phyloP scores from a whole-genome alignment of 768 basidiomycete genomes.

The Lactarius pseudohatsudake region DNA sequence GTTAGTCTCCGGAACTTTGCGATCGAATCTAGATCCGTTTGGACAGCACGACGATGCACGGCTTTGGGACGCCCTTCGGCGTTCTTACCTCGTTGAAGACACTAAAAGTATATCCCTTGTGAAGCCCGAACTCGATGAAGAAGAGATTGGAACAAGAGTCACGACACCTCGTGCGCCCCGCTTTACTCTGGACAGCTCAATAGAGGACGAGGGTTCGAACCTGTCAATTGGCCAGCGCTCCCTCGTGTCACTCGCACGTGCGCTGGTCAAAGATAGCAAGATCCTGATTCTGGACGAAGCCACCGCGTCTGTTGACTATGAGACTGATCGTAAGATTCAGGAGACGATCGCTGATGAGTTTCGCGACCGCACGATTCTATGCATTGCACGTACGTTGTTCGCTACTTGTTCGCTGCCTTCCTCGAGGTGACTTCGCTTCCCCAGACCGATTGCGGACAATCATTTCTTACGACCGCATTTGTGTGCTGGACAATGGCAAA shows the following conservation, averaged over 20 bases:
- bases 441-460: slow-evolving; percentile 84
- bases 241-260: slow-evolving; percentile 83
- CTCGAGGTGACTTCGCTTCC: background rate
- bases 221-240: slow-evolving; percentile 80
- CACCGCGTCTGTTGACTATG: slow-evolving; percentile 85
- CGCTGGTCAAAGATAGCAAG: slow-evolving; percentile 81
- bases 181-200: slow-evolving; percentile 77
- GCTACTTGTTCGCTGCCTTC: too few relatives aligned
- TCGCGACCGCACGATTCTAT: slow-evolving; percentile 78
- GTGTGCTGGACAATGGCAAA: slow-evolving; percentile 79
- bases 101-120: slow-evolving; percentile 32
- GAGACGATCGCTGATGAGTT: slow-evolving; percentile 86
- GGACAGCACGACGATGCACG: slow-evolving; percentile 72
- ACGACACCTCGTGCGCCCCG: slow-evolving; percentile 35
- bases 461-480: slow-evolving; percentile 83
- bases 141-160: slow-evolving; percentile 36
- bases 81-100: slow-evolving; percentile 76
- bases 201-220: slow-evolving; percentile 87
- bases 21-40: slow-evolving; percentile 91
- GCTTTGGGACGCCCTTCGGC: slow-evolving; percentile 88
- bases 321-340: slow-evolving; percentile 90
- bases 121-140: slow-evolving; percentile 35
- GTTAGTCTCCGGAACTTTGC: slow-evolving; percentile 73
- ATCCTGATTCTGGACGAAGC: slow-evolving; percentile 91
- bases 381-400: slow-evolving; percentile 71